A percentile compares a stretch with the other conserved stretches of the same genome.
These are phyloP conservation scores for Leptoxyphium fumago DNA, from an alignment of 2,329 filamentous ascomycete species.

Conservation along the genomic window DNA sequence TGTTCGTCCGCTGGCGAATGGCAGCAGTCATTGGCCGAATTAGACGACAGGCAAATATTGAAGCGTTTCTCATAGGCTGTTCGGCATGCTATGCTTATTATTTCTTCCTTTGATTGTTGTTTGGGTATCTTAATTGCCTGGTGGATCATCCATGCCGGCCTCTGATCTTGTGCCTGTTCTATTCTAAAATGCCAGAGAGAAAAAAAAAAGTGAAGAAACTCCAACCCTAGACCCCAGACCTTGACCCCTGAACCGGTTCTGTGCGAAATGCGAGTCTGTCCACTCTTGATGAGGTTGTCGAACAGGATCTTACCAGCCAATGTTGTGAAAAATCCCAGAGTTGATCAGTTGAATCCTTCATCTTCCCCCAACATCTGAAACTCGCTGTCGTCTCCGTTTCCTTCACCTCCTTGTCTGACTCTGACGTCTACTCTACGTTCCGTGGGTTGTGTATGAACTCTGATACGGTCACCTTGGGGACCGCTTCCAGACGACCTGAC, in stretches of 20 bases:
- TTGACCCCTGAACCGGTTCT: too few species aligned
- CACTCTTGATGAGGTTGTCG: too few species aligned
- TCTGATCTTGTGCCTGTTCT: too few species aligned
- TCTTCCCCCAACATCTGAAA: background rate
- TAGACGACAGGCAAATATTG: background rate
- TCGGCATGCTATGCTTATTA: slow-evolving; percentile 4
- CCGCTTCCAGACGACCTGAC: background rate
- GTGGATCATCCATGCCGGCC: too few species aligned
- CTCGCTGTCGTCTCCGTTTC: background rate
- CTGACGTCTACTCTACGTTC: background rate
- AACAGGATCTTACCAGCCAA: too few species aligned
- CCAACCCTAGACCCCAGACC: too few species aligned
- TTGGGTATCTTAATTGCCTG: too few species aligned
- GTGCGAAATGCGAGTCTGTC: too few species aligned
- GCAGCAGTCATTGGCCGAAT: background rate
- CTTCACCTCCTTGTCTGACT: background rate
- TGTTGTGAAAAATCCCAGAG: too few species aligned
- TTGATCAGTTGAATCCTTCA: background rate
- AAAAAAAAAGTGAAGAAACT: too few species aligned
- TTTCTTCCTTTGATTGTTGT: slow-evolving; percentile 3
- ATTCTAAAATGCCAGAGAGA: too few species aligned
- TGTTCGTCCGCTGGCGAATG: too few species aligned
- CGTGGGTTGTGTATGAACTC: background rate
- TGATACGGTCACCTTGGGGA: background rate
- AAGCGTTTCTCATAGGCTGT: background rate